A percentile compares a stretch with the other conserved stretches of the same genome.
Evolutionary conservation across 495 filamentous ascomycete genomes (phyloP).

Genomic region (Podospora didyma): DNA sequence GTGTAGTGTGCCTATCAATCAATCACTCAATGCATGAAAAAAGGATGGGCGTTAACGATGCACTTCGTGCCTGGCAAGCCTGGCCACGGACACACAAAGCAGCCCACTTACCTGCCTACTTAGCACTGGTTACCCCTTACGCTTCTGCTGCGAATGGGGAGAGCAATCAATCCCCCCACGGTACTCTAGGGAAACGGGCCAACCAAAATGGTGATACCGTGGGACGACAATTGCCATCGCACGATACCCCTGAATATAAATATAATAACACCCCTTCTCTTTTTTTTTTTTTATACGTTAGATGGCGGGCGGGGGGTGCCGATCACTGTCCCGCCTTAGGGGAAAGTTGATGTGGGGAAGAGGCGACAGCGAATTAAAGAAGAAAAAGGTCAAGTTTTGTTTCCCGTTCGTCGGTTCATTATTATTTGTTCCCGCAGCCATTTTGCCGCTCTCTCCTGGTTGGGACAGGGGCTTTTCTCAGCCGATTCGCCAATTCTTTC

Average conservation of each 20-base stretch:
- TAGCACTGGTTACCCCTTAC: no score
- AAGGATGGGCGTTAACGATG: background rate
- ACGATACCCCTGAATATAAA: background rate
- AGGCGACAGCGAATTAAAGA: background rate
- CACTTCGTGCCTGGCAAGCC: no score
- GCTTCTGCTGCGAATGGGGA: background rate
- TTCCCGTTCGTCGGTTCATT: background rate
- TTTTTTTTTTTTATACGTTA: background rate
- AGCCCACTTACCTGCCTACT: no score
- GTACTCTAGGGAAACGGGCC: background rate
- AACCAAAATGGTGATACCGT: background rate
- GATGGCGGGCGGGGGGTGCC: no score
- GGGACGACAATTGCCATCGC: background rate
- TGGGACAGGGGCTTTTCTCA: background rate
- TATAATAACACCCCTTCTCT: no score
- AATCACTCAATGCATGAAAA: background rate
- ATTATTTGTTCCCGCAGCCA: background rate
- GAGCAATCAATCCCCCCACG: background rate
- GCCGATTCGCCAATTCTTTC: background rate
- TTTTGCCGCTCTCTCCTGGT: background rate
- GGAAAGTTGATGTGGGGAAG: background rate
- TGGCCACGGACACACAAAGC: background rate
- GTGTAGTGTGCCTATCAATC: conserved; percentile 14
- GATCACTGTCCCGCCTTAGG: no score
- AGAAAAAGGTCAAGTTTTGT: no score